phyloP scores from a whole-genome alignment of 805 yeast species.

The Candida adriatica region DNA sequence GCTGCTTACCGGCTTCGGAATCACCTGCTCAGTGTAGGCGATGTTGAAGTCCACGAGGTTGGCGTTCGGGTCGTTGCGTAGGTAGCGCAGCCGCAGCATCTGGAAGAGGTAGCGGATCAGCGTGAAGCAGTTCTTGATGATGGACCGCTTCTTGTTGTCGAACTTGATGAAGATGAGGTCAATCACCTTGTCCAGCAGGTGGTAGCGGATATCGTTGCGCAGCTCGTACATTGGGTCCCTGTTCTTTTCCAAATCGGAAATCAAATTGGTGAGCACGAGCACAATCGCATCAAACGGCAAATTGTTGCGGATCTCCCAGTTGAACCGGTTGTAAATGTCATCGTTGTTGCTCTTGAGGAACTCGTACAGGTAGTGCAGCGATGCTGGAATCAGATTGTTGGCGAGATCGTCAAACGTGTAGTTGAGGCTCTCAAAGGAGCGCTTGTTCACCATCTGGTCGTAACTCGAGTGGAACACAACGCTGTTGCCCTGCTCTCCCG shows the following conservation, averaged over 20 bases:
- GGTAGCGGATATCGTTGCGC: slow-evolving; percentile 28
- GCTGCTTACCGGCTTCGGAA: slow-evolving; percentile 20
- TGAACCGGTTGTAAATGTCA: slow-evolving; percentile 42
- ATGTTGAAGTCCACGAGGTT: slow-evolving; percentile 19
- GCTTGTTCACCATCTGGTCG: slow-evolving; percentile 24
- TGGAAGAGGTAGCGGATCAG: slow-evolving; percentile 27
- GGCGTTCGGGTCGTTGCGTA: slow-evolving; percentile 17
- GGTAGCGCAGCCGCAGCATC: slow-evolving; percentile 24
- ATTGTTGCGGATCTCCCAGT: slow-evolving; percentile 57
- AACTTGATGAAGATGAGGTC: slow-evolving; percentile 27
- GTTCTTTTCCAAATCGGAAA: slow-evolving; percentile 39
- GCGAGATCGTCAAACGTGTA: slow-evolving; percentile 47
- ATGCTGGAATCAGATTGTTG: slow-evolving; percentile 48
- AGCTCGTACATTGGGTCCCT: slow-evolving; percentile 23
- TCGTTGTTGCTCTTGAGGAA: slow-evolving; percentile 44
- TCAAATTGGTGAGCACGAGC: slow-evolving; percentile 42
- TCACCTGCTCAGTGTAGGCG: slow-evolving; percentile 21
- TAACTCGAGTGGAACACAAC: slow-evolving; percentile 22
- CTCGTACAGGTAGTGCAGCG: slow-evolving; percentile 49
- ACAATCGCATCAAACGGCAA: slow-evolving; percentile 55
- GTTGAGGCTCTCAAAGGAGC: slow-evolving; percentile 7
- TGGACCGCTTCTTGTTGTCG: slow-evolving; percentile 27
- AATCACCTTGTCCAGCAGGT: slow-evolving; percentile 25
- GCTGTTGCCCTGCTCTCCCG: slow-evolving; percentile 21
- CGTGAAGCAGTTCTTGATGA: slow-evolving; percentile 27